These are phyloP conservation scores for Gastrolobium villosum DNA, from an alignment of 306 rosid genomes.

Conservation along the genomic window DNA sequence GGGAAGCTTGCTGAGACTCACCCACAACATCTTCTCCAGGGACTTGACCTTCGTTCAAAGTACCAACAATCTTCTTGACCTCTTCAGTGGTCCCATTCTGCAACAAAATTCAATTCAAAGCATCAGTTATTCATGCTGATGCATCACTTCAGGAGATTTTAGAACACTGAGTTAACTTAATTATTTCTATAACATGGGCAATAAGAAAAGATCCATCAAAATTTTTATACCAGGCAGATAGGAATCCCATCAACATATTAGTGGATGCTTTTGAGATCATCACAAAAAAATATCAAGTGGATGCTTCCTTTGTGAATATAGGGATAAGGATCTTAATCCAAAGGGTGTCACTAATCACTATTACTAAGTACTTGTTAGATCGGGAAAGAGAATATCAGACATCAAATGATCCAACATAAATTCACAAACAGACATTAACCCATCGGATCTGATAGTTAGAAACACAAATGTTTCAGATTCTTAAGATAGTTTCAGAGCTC, in stretches of 20 bases:
- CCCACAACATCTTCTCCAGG: conserved; percentile 88
- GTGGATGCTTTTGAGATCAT: neutral
- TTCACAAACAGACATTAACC: neutral
- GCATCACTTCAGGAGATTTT: neutral
- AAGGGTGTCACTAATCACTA: neutral
- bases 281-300: neutral
- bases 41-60: conserved; percentile 78
- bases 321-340: conserved; percentile 37
- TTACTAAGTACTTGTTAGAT: neutral
- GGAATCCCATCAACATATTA: conserved; percentile 5
- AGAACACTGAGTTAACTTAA: neutral
- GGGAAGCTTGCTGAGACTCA: conserved; percentile 48
- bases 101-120: conserved; percentile 36
- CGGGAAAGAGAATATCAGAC: conserved; percentile 24
- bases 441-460: conserved; percentile 39
- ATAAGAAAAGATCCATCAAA: conserved; percentile 36
- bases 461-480: neutral
- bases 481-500: neutral
- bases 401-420: conserved; percentile 27
- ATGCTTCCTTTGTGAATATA: neutral
- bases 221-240: neutral
- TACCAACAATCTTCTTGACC: conserved; percentile 82
- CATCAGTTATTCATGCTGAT: neutral
- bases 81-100: conserved; percentile 88
- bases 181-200: neutral